Conservation (phyloP, 1,284 basidiomycete genomes). For the Pascua sp. region DNA sequence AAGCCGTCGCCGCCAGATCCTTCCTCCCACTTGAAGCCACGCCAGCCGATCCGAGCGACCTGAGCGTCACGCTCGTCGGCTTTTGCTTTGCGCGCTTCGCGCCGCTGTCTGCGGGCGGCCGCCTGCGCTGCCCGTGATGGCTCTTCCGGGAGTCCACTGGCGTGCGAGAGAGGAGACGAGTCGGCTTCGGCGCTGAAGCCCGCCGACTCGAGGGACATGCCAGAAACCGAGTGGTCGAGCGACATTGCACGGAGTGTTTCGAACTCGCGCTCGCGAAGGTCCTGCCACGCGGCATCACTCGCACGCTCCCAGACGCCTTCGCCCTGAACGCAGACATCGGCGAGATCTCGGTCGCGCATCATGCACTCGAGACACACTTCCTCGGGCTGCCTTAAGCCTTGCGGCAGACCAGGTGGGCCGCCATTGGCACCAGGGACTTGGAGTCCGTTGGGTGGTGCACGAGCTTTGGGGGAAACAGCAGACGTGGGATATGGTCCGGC, state of each 20-base stretch:
- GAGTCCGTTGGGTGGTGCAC: not conserved
- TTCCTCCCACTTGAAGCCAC: slow-evolving; percentile 46
- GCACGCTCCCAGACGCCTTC: slow-evolving; percentile 87
- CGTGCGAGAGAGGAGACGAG: slow-evolving; percentile 11
- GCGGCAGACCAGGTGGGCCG: not conserved
- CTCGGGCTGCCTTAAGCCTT: slow-evolving; percentile 32
- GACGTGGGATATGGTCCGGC: slow-evolving; percentile 38
- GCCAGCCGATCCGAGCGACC: slow-evolving; percentile 39
- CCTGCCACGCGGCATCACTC: slow-evolving; percentile 77
- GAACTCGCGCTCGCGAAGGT: slow-evolving; percentile 69
- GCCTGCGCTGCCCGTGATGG: not conserved
- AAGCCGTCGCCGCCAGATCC: slow-evolving; percentile 38
- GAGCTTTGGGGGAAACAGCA: not conserved
- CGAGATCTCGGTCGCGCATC: slow-evolving; percentile 98
- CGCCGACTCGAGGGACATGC: slow-evolving; percentile 13
- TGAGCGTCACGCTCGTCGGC: slow-evolving; percentile 24
- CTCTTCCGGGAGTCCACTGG: slow-evolving; percentile 2
- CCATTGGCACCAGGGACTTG: not conserved
- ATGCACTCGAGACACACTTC: slow-evolving; percentile 96
- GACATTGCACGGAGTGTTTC: slow-evolving; percentile 25
- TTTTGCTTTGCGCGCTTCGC: slow-evolving; percentile 18
- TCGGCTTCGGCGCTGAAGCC: slow-evolving; percentile 1
- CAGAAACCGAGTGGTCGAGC: slow-evolving; percentile 5
- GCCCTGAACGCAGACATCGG: slow-evolving; percentile 83
- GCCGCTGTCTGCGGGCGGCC: slow-evolving; percentile 4